Evolutionary conservation across 805 yeast genomes (phyloP).

Genomic region (Candida golubevii): DNA sequence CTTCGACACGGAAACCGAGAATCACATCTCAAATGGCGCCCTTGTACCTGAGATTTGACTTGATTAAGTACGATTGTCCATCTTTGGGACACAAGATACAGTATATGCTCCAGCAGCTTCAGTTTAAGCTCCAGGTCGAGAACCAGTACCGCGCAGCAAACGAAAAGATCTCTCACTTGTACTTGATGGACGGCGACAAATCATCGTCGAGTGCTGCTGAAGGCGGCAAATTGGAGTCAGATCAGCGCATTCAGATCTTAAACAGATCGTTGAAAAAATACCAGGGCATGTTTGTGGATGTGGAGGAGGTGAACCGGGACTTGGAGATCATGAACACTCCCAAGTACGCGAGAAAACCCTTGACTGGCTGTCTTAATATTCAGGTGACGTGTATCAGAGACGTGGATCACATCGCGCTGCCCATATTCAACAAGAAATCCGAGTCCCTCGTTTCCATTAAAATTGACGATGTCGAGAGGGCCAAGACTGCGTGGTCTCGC

Average conservation of each 20-base stretch:
- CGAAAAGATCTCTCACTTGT: constrained; percentile 80
- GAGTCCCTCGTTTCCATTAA: constrained; percentile 76
- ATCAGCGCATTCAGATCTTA: constrained; percentile 77
- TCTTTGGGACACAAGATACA: constrained; percentile 92
- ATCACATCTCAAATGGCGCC: constrained; percentile 26
- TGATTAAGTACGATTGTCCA: constrained; percentile 89
- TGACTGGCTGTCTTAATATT: constrained; percentile 74
- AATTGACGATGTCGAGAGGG: constrained; percentile 83
- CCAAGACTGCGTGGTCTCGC: constrained; percentile 68
- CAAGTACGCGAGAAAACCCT: constrained; percentile 73
- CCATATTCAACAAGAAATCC: constrained; percentile 71
- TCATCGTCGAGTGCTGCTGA: constrained; percentile 83
- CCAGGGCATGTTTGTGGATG: constrained; percentile 77
- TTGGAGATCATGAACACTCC: constrained; percentile 65
- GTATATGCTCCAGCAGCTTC: constrained; percentile 91
- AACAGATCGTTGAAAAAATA: constrained; percentile 82
- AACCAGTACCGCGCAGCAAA: constrained; percentile 90
- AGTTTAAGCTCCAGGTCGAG: constrained; percentile 90
- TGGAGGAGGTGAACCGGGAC: constrained; percentile 63
- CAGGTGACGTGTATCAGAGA: constrained; percentile 77
- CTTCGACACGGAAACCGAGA: constrained; percentile 2
- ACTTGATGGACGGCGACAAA: constrained; percentile 88
- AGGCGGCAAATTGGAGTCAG: constrained; percentile 79
- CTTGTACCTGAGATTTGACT: constrained; percentile 66
- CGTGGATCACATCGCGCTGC: constrained; percentile 88